Evolutionary conservation across 768 basidiomycete species (phyloP), one percentile per base, ranked within the genome.

Genomic region (Crepidotus variabilis): DNA sequence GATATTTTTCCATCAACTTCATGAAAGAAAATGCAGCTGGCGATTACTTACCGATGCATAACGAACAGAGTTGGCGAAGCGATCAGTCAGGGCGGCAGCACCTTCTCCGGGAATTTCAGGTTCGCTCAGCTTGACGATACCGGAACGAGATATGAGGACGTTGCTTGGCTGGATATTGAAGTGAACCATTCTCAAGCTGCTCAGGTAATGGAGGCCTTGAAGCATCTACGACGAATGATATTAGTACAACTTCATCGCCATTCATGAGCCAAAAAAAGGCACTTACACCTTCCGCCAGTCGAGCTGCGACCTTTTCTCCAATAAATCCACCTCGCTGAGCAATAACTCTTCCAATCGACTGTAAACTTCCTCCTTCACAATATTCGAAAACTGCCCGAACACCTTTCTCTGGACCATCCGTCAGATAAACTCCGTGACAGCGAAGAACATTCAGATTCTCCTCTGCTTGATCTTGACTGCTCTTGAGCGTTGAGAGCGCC

Each of bases 311-410:
- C 69, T 82, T 84, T 75, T 96, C 94, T 36, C 90, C 87, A 53
- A 94, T 87, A 34, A 92, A 77, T n/a, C 81, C 91, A 32, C 87
- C 85, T 50, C 85, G 80, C 59, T 90, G 84, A 64, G 86, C 86
- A 72, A 94, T 88, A 57, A 87, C 85, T 67, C 89, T 87, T 50
- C 92, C 88, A 46, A 98, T 86, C 18, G 88, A 80, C 69, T 99
- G 95, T 57, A 99, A 77, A 62, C 92, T 94, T 45, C 92, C 87
- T n/a, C 92, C 93, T 65, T 94, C 91, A 69, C 90, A 73, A 63
- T 75, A 86, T 68, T 99, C 97, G 88, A 98, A 95, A 64, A 94
- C 78, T 61, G 98, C 90, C 69, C 94, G 95, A 64, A 99, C 87
- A 2, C 39, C 55, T 71, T 98, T 94, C 64, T 88, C 91, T 8